Conservation (phyloP, 2,329 filamentous ascomycete genomes). For the Colletotrichum agaves region DNA sequence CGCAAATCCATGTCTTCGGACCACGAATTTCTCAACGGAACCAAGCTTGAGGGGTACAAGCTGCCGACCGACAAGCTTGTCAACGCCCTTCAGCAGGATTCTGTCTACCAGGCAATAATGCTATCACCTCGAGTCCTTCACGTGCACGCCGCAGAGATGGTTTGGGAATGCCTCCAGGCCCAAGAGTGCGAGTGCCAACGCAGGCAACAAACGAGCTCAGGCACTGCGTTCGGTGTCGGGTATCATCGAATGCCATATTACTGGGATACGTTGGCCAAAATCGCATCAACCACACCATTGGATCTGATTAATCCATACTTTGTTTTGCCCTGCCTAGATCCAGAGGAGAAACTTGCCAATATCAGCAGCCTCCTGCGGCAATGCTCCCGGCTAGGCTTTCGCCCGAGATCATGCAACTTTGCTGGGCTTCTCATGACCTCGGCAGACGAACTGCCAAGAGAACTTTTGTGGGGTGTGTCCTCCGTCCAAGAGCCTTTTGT, state of each 20-base stretch:
- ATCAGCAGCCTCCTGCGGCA: not conserved
- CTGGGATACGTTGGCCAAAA: not conserved
- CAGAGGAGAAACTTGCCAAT: not conserved
- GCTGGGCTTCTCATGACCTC: not conserved
- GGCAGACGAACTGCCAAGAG: not conserved
- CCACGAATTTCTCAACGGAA: not conserved
- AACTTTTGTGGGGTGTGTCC: conserved; percentile 1
- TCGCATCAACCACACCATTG: not conserved
- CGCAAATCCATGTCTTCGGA: not conserved
- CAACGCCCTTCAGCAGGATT: not conserved
- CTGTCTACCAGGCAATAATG: conserved; percentile 9
- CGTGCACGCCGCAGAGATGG: conserved; percentile 8
- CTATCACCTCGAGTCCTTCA: conserved; percentile 14
- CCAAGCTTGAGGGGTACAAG: too few relatives aligned
- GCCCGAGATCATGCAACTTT: not conserved
- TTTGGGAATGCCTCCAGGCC: not conserved
- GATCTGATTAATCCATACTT: not conserved
- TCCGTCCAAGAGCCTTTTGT: not conserved
- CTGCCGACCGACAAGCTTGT: too few relatives aligned
- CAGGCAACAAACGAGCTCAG: not conserved
- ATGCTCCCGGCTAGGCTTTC: not conserved
- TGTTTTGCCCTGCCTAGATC: not conserved
- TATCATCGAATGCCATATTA: not conserved
- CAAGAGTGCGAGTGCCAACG: conserved; percentile 20
- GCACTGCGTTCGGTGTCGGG: too few relatives aligned